Conservation (phyloP, 2,329 filamentous ascomycete species). For the Phyllosticta capitalensis region DNA sequence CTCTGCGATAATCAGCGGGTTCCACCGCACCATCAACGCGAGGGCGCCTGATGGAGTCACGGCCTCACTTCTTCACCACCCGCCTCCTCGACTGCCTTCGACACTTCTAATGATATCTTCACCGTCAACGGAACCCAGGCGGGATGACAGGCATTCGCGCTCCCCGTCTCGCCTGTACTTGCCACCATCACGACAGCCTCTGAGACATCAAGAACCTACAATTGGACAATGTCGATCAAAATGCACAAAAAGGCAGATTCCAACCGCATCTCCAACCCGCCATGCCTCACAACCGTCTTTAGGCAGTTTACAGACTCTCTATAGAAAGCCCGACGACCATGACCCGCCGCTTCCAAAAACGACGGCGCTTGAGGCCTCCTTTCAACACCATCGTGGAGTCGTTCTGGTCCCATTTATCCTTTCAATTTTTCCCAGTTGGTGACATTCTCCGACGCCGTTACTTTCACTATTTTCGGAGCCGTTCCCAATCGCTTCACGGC, state of each 20-base stretch:
- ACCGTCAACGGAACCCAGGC: neutral
- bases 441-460: neutral
- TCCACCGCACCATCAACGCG: neutral
- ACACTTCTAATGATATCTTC: too few species aligned
- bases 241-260: neutral
- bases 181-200: neutral
- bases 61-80: neutral
- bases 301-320: neutral
- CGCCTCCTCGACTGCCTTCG: neutral
- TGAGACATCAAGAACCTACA: neutral
- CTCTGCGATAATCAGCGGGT: neutral
- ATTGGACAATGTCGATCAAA: neutral
- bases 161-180: neutral
- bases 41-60: neutral
- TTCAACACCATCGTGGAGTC: neutral
- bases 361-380: neutral
- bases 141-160: neutral
- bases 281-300: neutral
- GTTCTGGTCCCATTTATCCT: neutral
- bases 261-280: neutral
- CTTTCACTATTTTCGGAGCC: neutral
- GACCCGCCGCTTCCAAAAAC: neutral
- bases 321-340: neutral
- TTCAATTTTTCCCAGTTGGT: neutral
- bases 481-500: neutral